Base-by-base conservation (phyloP, 2,329 filamentous ascomycete species). In the Xylariaceae sp. region DNA sequence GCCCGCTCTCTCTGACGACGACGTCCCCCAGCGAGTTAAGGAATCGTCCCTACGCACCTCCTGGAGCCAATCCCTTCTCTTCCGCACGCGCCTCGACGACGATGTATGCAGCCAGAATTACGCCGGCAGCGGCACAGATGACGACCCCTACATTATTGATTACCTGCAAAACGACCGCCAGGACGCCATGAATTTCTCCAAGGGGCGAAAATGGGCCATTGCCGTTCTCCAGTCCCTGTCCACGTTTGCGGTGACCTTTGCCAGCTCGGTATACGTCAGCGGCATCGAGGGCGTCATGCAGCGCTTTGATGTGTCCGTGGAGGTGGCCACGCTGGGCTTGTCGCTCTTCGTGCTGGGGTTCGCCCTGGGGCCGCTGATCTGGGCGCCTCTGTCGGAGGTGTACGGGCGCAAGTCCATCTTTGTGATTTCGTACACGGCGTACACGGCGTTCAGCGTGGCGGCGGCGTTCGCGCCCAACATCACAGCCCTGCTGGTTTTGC, bases 121-220 rank as follows among this genome's bases (percentile, higher is more conserved):
- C n/a, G 72, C 81, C 7, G 85, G 85, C 20, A 69, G 78, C 4
- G 88, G 88, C 48, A 91, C 87, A 1, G 68, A 77, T 9, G 81
- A 85, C 33, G 82, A 86, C 42, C 87, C 88, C 0, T 91, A 82
- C 58, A 70, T 84, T 16, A 85, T 90, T 55, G 79, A 81, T 45
- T 91, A 84, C 73, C 79, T 89, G n/a, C 78, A 81, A 9, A 69
- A 83, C 36, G 88, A 91, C 67, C 79, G 81, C 8, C 79, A 81
- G 55, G 87, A 90, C 68, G 85, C 87, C 1, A 80, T 86, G 76
- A 73, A 75, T 46, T 87, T 83, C 62, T 72, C 77, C n/a, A 56
- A 63, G 1, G 50, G 65, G 13, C 80, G 78, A 67, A 89, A 88
- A 71, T 91, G 87, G 86, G 64, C 67, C 21, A 81, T 87, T 55